Conservation (phyloP, 805 yeast genomes). For the Yamadazyma akitaensis region DNA sequence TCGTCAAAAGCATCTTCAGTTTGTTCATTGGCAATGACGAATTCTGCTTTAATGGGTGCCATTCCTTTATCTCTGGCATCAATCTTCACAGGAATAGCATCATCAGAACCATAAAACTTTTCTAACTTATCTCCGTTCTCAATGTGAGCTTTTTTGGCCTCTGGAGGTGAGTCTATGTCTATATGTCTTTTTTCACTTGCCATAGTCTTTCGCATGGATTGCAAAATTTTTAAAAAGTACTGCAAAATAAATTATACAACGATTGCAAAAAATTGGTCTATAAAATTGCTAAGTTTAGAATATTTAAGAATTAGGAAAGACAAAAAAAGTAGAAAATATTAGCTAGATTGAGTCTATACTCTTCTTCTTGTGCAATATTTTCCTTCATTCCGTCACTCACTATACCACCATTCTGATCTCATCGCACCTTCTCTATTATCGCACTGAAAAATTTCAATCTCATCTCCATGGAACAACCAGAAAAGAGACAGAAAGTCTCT, state of each 20-base stretch:
- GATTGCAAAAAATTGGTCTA: background rate
- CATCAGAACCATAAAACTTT: conserved; percentile 10
- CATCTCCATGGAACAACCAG: conserved; percentile 20
- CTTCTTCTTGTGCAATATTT: background rate
- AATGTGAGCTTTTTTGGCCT: conserved; percentile 10
- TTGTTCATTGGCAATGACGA: conserved; percentile 43
- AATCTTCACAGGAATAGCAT: background rate
- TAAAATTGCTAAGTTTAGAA: background rate
- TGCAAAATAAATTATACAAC: no score
- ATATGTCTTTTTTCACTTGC: conserved; percentile 8
- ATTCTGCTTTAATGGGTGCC: conserved; percentile 77
- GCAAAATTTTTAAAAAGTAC: background rate
- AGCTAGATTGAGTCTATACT: background rate
- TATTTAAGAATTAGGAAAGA: background rate
- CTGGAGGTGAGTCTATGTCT: conserved; percentile 6
- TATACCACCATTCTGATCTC: background rate
- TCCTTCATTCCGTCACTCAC: background rate
- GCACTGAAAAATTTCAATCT: conserved; percentile 1
- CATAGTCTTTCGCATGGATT: background rate
- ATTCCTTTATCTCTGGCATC: conserved; percentile 44
- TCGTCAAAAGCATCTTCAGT: conserved; percentile 34
- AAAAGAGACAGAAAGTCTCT: conserved; percentile 32
- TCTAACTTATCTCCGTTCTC: conserved; percentile 4
- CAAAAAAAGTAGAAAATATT: no score
- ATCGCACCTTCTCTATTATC: conserved; percentile 7